A percentile compares a stretch with the other conserved stretches of the same genome.
Evolutionary conservation across 495 filamentous ascomycete species (phyloP).

Genomic region (Aspergillus haitiensis): DNA sequence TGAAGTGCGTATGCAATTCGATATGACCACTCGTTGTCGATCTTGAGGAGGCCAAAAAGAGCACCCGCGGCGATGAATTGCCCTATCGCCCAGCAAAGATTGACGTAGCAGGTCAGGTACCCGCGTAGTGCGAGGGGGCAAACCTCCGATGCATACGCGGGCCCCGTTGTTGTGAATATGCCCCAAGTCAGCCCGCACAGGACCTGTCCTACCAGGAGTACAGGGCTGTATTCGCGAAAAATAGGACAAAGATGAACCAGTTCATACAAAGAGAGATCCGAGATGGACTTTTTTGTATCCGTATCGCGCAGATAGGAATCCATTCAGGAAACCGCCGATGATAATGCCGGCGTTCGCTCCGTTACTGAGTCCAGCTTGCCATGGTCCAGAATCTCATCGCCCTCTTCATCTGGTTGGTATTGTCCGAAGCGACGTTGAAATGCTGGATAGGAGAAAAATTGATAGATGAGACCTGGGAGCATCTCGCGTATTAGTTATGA

Average conservation of each 20-base stretch:
- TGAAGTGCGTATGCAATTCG: conserved; percentile 61
- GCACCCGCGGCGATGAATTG: conserved; percentile 59
- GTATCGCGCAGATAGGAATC: conserved; percentile 46
- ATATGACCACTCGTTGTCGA: conserved; percentile 43
- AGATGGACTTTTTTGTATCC: conserved; percentile 49
- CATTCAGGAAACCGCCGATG: conserved; percentile 41
- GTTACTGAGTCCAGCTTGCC: conserved; percentile 40
- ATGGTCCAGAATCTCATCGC: conserved; percentile 36
- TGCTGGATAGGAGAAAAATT: conserved; percentile 39
- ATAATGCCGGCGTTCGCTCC: conserved; percentile 37
- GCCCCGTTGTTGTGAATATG: background rate
- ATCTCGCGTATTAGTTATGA: background rate
- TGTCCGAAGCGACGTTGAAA: conserved; percentile 43
- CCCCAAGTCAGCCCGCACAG: conserved; percentile 9
- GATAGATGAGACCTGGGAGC: conserved; percentile 35
- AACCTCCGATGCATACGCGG: conserved; percentile 46
- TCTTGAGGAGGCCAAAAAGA: conserved; percentile 48
- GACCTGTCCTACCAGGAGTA: conserved; percentile 11
- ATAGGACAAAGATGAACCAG: conserved; percentile 47
- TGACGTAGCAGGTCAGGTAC: conserved; percentile 59
- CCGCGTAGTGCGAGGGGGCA: conserved; percentile 58
- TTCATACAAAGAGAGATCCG: conserved; percentile 44
- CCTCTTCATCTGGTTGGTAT: conserved; percentile 21
- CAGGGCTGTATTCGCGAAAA: conserved; percentile 9
- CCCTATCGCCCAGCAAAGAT: conserved; percentile 68